Evolutionary conservation across 2,329 filamentous ascomycete genomes (phyloP), one percentile per base, ranked within the genome.

Genomic region (Xylariaceae sp.): DNA sequence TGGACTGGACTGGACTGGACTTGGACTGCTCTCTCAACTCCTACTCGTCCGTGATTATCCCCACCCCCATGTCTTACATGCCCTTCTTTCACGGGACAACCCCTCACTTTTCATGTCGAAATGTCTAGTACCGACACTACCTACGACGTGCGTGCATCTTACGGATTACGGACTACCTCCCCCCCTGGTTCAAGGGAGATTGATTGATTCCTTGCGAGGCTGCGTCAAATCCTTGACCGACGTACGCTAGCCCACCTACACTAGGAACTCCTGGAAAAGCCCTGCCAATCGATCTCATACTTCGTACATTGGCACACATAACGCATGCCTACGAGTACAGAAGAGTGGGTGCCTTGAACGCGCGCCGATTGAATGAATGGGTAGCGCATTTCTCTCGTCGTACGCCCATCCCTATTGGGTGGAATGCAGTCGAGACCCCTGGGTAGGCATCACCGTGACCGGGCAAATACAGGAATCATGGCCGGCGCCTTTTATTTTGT

Each of bases 1-100:
- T 42, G 9, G 11, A 11, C 37, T 42, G 23, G 23, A 5, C 2
- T 30, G 23, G 23, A 5, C 23, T 30, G 23, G 23, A 30, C 39
- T 18, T 18, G 17, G 17, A 18, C 17, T 18, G 17, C 17, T 18
- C 17, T 51, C 56, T 51, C 58, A 17, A 52, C 37, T 52, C 51
- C 44, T 59, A 58, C 47, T 63, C 51, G 58, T 37, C 18, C 18
- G 53, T 55, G 53, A 57, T 53, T 55, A 55, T 63, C 49, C 47
- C 49, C 44, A 15, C 44, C 57, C 54, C 57, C 59, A 57, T 62
- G 59, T 63, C 62, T 62, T 63, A 59, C 52, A 44, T 59, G 44
- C 56, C 51, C 44, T 15, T 52, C 34, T 60, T 63, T 56, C 44
- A 39, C 55, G 56, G 53, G 52, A 50, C 52, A 58, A 57, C 62